Percentiles rank a stretch among this genome's conserved stretches.
These are phyloP conservation scores for Osmanthus fragrans DNA, from an alignment of 257 asterid genomes.

Conservation along the genomic window DNA sequence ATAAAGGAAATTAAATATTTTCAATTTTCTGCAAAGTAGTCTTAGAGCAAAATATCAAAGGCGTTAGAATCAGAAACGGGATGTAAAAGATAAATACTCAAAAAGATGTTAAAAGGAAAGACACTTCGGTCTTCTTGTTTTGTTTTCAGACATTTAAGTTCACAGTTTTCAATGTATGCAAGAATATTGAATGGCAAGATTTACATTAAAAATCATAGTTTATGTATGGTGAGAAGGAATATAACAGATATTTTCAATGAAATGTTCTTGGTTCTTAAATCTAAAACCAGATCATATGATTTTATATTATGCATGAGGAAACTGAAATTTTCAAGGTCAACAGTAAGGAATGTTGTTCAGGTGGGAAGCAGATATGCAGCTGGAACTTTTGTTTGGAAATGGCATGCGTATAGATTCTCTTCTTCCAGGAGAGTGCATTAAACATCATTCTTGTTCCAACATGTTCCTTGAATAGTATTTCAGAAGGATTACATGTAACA, in stretches of 20 bases:
- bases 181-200: not conserved
- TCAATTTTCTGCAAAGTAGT: not conserved
- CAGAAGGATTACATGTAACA: not conserved
- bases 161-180: not conserved
- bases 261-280: not conserved
- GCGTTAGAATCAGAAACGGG: not conserved
- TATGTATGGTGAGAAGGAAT: not conserved
- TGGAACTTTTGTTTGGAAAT: not conserved
- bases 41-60: not conserved
- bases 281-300: not conserved
- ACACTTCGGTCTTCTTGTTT: not conserved
- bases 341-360: not conserved
- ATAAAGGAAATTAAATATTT: not conserved
- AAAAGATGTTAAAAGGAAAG: not conserved
- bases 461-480: not conserved
- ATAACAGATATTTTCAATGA: not conserved
- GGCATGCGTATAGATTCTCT: not conserved
- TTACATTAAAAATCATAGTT: not conserved
- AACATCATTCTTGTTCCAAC: not conserved
- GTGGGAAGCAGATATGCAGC: not conserved
- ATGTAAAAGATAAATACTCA: not conserved
- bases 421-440: not conserved
- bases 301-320: not conserved
- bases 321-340: not conserved
- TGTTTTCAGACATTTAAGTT: not conserved